phyloP scores from a whole-genome alignment of 768 basidiomycete genomes.

The Rossbeevera mucosa region DNA sequence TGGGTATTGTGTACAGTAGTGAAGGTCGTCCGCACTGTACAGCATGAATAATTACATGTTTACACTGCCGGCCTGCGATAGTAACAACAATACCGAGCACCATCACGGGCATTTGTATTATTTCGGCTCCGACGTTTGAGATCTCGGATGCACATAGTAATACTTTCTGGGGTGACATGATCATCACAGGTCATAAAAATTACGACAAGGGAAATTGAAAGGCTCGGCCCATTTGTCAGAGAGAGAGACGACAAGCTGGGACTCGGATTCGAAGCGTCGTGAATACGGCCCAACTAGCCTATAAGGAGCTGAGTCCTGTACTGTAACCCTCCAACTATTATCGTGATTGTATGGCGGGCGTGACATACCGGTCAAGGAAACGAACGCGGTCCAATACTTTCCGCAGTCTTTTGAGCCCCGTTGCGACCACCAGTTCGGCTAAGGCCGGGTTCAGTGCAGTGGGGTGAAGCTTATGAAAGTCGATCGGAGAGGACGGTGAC shows the following conservation, averaged over 20 bases:
- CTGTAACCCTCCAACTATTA: not conserved
- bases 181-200: not conserved
- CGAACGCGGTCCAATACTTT: not conserved
- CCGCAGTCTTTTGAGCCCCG: not conserved
- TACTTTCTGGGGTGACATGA: not conserved
- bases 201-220: not conserved
- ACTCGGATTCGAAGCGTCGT: not conserved
- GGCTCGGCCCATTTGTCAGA: not conserved
- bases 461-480: not conserved
- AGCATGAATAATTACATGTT: not conserved
- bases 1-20: no score
- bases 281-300: not conserved
- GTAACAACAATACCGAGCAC: no score
- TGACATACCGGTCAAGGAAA: not conserved
- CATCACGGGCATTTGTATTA: no score
- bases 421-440: not conserved
- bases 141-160: not conserved
- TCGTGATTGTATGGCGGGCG: not conserved
- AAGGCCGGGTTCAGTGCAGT: not conserved
- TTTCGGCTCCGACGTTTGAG: not conserved
- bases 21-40: not conserved
- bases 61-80: no score
- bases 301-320: not conserved
- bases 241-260: not conserved
- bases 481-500: not conserved